Conservation (phyloP, 2,329 filamentous ascomycete genomes). For the Diaporthe caulivora region DNA sequence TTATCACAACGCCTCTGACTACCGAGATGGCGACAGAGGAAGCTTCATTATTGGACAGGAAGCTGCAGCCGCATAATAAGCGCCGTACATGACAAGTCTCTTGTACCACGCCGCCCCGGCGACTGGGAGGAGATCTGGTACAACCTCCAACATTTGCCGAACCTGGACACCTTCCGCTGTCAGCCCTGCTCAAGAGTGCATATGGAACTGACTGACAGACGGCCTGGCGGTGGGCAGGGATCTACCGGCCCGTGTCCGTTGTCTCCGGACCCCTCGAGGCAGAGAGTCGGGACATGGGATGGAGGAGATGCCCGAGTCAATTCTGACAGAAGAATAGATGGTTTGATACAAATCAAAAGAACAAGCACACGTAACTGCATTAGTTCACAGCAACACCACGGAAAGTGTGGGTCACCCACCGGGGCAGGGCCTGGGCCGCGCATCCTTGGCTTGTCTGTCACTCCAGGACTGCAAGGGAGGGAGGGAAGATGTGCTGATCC, state of each 20-base stretch:
- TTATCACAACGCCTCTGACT: not conserved
- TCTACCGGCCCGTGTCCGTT: slow-evolving; percentile 1
- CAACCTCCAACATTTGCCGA: not conserved
- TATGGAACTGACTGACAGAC: not conserved
- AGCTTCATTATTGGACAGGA: not conserved
- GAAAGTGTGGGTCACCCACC: not conserved
- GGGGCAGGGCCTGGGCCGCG: not conserved
- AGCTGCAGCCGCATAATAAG: not conserved
- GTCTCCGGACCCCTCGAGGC: not conserved
- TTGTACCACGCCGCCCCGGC: not conserved
- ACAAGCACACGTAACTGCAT: slow-evolving; percentile 5
- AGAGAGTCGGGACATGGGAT: not conserved
- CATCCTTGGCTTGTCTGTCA: slow-evolving; percentile 11
- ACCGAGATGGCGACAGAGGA: not conserved
- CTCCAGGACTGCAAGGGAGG: slow-evolving; percentile 26
- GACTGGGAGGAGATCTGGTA: slow-evolving; percentile 11
- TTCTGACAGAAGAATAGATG: not conserved
- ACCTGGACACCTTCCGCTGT: not conserved
- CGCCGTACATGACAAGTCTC: not conserved
- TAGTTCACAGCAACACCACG: slow-evolving; percentile 1
- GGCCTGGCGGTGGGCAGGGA: not conserved
- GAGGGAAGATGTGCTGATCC: slow-evolving; percentile 13
- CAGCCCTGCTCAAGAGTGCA: not conserved
- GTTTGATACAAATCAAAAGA: slow-evolving; percentile 7
- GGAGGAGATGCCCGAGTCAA: not conserved